Evolutionary conservation across 2,329 filamentous ascomycete species (phyloP).

Genomic region (Pseudogymnoascus sp.): DNA sequence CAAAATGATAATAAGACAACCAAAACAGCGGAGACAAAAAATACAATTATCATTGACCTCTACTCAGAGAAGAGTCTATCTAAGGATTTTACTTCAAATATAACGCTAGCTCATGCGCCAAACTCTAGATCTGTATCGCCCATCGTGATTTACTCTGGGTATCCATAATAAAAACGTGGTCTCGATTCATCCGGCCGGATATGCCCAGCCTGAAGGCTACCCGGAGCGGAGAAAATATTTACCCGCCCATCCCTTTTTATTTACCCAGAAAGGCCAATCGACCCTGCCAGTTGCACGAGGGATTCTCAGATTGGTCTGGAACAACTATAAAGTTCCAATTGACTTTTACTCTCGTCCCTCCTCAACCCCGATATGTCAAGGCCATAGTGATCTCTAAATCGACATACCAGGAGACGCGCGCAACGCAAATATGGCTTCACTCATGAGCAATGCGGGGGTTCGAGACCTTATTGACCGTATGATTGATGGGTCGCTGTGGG

Average conservation of each 20-base stretch:
- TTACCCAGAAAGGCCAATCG: not conserved
- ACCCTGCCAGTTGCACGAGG: not conserved
- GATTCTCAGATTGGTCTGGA: not conserved
- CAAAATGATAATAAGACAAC: not conserved
- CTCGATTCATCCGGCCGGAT: not conserved
- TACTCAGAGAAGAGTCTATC: not conserved
- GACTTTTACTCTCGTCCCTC: not conserved
- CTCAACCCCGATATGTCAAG: not conserved
- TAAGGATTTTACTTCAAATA: not conserved
- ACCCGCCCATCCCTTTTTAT: constrained; percentile 7
- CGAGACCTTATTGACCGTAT: not conserved
- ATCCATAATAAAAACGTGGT: not conserved
- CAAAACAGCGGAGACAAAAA: not conserved
- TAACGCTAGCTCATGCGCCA: not conserved
- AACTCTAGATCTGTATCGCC: not conserved
- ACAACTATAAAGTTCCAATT: constrained; percentile 8
- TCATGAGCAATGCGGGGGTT: not conserved
- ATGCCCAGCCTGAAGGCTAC: not conserved
- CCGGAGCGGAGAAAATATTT: not conserved
- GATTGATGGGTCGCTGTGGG: not conserved
- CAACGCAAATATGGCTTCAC: not conserved
- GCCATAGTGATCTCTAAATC: constrained; percentile 3
- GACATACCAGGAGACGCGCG: not conserved
- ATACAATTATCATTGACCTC: not conserved
- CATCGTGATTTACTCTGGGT: not conserved